Base-by-base conservation (phyloP, 257 asterid genomes). In the Buddleja alternifolia region DNA sequence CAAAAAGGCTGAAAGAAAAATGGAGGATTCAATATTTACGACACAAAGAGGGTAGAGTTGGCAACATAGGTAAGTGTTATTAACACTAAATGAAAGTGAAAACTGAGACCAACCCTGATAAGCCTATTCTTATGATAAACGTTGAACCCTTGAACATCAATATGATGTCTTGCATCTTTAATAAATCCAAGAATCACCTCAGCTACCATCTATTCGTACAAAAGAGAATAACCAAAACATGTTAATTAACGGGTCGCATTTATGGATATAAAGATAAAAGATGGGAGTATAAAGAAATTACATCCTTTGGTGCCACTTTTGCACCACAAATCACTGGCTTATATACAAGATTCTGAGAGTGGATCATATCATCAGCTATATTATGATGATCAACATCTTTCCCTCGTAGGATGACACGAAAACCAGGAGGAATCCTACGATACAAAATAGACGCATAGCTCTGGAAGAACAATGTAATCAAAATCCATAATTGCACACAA, bases 141-240 rank as follows among this genome's bases (percentile, higher is more conserved):
- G 15, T 92, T 92, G 85, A 89, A 92, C 7, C 97, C 96, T 77
- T 92, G 97, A 67, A 92, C 71, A 69, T 92, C 97, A 42, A 92
- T 78, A 53, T 89, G 97, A 63, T 75, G 72, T 6, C 25, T 25
- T 42, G 97, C 97, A 72, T 92, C 96, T 69, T 84, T 86, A 41
- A 86, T 83, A 69, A 89, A 90, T 12, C 98, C 98, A 54, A 89
- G 64, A n/a, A 75, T 82, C 63, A 81, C 86, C 14, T 37, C 66
- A 0, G 95, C 94, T 32, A 55, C 15, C 83, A 77, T 68, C 91
- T 89, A n/a, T 59, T 32, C 29, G 10, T 19, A 37, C 66, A 20
- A 10, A 53, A 69, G 17, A 65, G 6, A 12, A 29, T 20, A 42
- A 24, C 10, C 19, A 24, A 6, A 16, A 32, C 4, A 32, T 45